Evolutionary conservation across 2,329 filamentous ascomycete species (phyloP).

Genomic region (Talaromyces amestolkiae): DNA sequence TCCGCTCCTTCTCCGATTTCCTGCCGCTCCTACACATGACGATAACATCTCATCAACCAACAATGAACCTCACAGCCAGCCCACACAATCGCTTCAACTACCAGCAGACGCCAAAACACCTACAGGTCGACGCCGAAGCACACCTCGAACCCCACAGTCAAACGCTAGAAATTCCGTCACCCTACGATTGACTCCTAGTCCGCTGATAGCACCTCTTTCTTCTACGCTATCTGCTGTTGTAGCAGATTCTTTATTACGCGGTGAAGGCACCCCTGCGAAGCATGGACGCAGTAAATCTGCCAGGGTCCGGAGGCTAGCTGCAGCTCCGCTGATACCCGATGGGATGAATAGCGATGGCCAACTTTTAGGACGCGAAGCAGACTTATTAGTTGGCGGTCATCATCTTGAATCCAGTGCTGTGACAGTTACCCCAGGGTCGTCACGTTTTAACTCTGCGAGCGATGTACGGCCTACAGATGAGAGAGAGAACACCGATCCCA

Average conservation of each 20-base stretch:
- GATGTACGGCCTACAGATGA: slow-evolving; percentile 8
- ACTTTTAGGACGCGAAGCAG: slow-evolving; percentile 24
- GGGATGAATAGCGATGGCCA: slow-evolving; percentile 20
- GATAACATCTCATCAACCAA: slow-evolving; percentile 21
- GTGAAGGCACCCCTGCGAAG: slow-evolving; percentile 45
- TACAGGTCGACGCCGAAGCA: slow-evolving; percentile 28
- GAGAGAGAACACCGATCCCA: slow-evolving; percentile 8
- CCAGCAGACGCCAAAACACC: slow-evolving; percentile 23
- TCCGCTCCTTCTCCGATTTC: slow-evolving; percentile 39
- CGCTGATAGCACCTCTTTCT: slow-evolving; percentile 60
- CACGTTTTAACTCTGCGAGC: slow-evolving; percentile 15
- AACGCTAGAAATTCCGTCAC: slow-evolving; percentile 50
- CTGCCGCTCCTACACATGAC: slow-evolving; percentile 36
- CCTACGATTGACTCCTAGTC: slow-evolving; percentile 55
- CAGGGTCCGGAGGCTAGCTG: slow-evolving; percentile 7
- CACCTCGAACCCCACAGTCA: slow-evolving; percentile 39
- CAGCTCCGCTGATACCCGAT: slow-evolving; percentile 11
- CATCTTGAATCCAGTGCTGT: slow-evolving; percentile 19
- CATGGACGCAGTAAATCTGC: slow-evolving; percentile 27
- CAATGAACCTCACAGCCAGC: slow-evolving; percentile 20
- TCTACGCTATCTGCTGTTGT: slow-evolving; percentile 62
- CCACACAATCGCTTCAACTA: slow-evolving; percentile 3
- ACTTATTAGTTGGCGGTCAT: slow-evolving; percentile 21
- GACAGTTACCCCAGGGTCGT: slow-evolving; percentile 16
- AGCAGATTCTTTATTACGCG: slow-evolving; percentile 62